Conservation (phyloP, 768 basidiomycete genomes). For the Auricularia cornea region DNA sequence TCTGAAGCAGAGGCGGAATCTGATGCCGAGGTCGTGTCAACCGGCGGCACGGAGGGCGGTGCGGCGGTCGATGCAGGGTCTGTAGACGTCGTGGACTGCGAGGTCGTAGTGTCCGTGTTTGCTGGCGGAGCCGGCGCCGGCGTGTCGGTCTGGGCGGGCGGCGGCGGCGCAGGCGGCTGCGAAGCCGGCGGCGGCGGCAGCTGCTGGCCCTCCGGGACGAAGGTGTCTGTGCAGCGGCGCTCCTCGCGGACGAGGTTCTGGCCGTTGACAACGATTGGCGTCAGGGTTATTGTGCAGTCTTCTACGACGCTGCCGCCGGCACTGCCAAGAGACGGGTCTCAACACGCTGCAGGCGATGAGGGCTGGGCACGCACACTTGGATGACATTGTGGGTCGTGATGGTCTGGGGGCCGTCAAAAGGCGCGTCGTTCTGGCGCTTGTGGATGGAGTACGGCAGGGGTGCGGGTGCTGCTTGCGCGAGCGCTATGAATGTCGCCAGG, state of each 20-base stretch:
- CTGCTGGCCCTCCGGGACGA: conserved; percentile 10
- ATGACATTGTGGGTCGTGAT: conserved; percentile 37
- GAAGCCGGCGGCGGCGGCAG: neutral
- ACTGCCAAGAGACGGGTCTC: conserved; percentile 5
- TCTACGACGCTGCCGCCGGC: conserved; percentile 41
- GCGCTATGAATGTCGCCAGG: conserved; percentile 2
- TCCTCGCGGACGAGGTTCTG: conserved; percentile 44
- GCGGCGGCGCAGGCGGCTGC: neutral
- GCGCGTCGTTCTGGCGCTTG: conserved; percentile 9
- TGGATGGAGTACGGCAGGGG: conserved; percentile 2
- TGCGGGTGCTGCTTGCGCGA: neutral
- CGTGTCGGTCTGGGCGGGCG: conserved; percentile 6
- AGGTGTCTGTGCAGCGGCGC: conserved; percentile 39
- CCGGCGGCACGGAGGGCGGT: neutral
- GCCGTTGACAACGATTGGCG: conserved; percentile 46
- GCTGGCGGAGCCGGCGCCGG: conserved; percentile 1
- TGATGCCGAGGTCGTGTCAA: conserved; percentile 1
- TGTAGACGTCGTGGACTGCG: neutral
- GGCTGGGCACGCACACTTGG: conserved; percentile 35
- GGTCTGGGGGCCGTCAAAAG: conserved; percentile 26
- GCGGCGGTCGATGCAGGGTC: neutral
- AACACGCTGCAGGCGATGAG: neutral
- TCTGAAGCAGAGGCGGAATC: neutral
- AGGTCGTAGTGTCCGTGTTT: neutral
- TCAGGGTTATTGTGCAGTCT: conserved; percentile 53